A percentile compares a stretch with the other conserved stretches of the same genome.
Evolutionary conservation across 257 asterid species (phyloP).

Genomic region (Mentha longifolia): DNA sequence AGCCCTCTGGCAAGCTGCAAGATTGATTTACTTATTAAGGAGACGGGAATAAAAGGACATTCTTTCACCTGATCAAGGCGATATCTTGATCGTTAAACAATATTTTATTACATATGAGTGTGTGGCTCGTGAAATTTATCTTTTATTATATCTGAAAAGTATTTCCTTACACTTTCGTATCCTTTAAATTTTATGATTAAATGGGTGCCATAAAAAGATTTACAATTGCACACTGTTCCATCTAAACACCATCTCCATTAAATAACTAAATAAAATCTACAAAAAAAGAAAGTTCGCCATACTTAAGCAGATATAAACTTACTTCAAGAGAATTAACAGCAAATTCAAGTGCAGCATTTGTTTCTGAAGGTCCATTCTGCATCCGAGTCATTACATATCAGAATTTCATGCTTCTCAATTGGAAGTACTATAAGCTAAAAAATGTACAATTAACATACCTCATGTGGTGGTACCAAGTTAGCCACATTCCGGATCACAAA

Average conservation of each 20-base stretch:
- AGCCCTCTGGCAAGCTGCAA: too few species aligned
- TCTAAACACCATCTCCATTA: slow-evolving; percentile 6
- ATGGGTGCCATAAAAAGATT: not conserved
- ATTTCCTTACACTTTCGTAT: not conserved
- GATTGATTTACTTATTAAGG: not conserved
- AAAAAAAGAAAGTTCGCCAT: not conserved
- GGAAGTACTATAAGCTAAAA: not conserved
- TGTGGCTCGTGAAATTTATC: not conserved
- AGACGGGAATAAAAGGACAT: not conserved
- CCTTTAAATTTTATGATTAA: not conserved
- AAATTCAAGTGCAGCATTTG: slow-evolving; percentile 97
- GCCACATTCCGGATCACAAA: slow-evolving; percentile 90
- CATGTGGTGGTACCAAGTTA: slow-evolving; percentile 89
- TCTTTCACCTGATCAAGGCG: not conserved
- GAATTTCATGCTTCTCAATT: slow-evolving; percentile 20
- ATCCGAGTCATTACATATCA: slow-evolving; percentile 19
- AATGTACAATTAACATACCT: slow-evolving; percentile 45
- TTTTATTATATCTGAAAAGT: not conserved
- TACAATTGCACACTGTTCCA: not conserved
- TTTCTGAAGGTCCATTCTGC: slow-evolving; percentile 94
- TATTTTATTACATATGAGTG: not conserved
- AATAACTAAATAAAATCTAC: not conserved
- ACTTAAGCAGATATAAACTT: slow-evolving; percentile 36
- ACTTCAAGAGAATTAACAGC: slow-evolving; percentile 90
- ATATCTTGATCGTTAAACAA: not conserved